Base-by-base conservation (phyloP, 306 rosid genomes). In the Lablab purpureus region DNA sequence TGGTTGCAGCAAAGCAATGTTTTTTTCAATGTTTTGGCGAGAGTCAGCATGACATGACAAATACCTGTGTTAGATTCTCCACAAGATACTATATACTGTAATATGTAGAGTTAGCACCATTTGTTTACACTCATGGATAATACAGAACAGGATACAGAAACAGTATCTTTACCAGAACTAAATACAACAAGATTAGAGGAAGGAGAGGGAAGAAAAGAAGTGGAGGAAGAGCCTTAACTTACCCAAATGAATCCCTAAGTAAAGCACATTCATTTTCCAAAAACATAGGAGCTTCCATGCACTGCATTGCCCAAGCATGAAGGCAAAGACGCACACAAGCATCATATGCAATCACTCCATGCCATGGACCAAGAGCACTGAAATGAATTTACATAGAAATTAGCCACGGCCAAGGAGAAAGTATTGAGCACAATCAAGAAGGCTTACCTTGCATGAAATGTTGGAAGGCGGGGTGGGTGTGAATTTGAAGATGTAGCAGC, bases 281-380 rank as follows among this genome's bases (percentile, higher is more conserved):
- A 80, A 96, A 96, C 96, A 85, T 91, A 2, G 99, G 99, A 66
- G 99, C 99, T 90, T 96, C 99, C 98, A 88, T 87, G 83, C 94
- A 89, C 78, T 93, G 96, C 98, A 93, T 93, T 80, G 99, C 98
- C 99, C 99, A 96, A 74, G 99, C 96, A 84, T 96, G 99, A 77
- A 96, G 99, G 82, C 99, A 96, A 68, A 96, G 88, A 47, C 99
- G 98, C 52, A 85, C 99, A 54, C 98, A 96, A 46, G 99, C 98
- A 80, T 96, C 99, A 71, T 96, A 96, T 51, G 99, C 96, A 71
- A 96, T 77, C 84, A 93, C 92, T 37, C 88, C 89, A 84, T 93
- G 91, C 98, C 99, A 96, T 1, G 99, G 94, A 54, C 99, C 99
- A 66, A 89, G 92, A 67, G 98, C 94, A 83, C 99, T 96, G 88